These are phyloP conservation scores for Schizothecium vesticola DNA, from an alignment of 495 filamentous ascomycete species.

Conservation along the genomic window DNA sequence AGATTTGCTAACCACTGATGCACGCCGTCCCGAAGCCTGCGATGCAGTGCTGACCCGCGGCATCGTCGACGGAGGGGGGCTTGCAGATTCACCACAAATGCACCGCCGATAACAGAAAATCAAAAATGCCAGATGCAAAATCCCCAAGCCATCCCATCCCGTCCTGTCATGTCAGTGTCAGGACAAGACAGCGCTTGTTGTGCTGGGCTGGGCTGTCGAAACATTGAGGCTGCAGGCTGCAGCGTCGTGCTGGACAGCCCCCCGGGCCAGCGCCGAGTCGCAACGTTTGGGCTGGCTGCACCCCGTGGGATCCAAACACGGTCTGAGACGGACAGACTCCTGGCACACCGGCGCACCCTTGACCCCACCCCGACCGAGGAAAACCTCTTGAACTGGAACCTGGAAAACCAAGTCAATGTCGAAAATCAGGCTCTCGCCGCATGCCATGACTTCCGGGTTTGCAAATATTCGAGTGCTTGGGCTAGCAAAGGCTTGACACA, in stretches of 20 bases:
- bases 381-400: background rate
- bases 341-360: background rate
- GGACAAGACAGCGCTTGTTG: background rate
- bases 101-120: background rate
- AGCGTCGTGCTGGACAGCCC: background rate
- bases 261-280: background rate
- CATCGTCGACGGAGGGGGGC: background rate
- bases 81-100: background rate
- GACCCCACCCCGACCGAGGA: background rate
- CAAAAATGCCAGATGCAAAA: background rate
- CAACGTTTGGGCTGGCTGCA: background rate
- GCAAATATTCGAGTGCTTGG: background rate
- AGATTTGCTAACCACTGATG: background rate
- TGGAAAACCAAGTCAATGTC: background rate
- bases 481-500: background rate
- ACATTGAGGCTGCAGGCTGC: background rate
- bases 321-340: background rate
- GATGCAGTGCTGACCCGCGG: background rate
- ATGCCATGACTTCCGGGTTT: background rate
- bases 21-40: background rate
- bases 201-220: background rate
- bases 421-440: background rate
- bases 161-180: background rate
- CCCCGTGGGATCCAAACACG: background rate
- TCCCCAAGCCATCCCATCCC: background rate